Percentiles rank a stretch among this genome's conserved stretches.
Evolutionary conservation across 495 filamentous ascomycete genomes (phyloP).

Genomic region (Chlorociboria aeruginascens): DNA sequence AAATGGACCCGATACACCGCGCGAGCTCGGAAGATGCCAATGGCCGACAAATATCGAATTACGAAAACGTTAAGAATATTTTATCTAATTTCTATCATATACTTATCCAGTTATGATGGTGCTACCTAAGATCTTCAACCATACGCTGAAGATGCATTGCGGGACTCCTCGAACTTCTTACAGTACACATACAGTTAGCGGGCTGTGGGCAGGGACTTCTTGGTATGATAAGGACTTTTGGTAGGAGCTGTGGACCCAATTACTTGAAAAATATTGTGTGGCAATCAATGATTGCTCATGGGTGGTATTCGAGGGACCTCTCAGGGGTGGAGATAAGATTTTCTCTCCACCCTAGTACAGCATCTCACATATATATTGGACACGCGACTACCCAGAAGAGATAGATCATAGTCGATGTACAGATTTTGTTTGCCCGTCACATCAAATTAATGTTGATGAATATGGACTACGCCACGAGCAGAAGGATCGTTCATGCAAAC

Average conservation of each 20-base stretch:
- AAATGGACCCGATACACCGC: not conserved
- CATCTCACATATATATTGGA: conserved; percentile 14
- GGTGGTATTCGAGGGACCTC: conserved; percentile 21
- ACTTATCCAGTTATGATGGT: conserved; percentile 1
- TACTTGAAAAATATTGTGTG: not conserved
- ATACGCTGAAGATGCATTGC: conserved; percentile 11
- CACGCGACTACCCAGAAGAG: conserved; percentile 1
- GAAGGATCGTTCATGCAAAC: conserved; percentile 10
- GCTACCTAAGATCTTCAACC: conserved; percentile 5
- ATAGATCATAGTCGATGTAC: conserved; percentile 14
- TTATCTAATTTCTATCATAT: conserved; percentile 2
- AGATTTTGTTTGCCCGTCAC: conserved; percentile 11
- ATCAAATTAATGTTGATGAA: conserved; percentile 14
- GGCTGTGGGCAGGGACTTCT: not conserved
- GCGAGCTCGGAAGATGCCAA: not conserved
- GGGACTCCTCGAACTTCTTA: conserved; percentile 11
- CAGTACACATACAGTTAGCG: not conserved
- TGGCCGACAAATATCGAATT: not conserved
- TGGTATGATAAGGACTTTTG: not conserved
- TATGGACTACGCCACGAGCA: conserved; percentile 14
- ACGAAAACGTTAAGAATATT: conserved; percentile 1
- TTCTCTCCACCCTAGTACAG: conserved; percentile 9
- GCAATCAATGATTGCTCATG: conserved; percentile 4
- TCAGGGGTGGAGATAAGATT: conserved; percentile 7
- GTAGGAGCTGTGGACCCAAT: not conserved